A percentile compares a stretch with the other conserved stretches of the same genome.
phyloP scores from a whole-genome alignment of 805 yeast genomes.

The Candida broadrunensis region DNA sequence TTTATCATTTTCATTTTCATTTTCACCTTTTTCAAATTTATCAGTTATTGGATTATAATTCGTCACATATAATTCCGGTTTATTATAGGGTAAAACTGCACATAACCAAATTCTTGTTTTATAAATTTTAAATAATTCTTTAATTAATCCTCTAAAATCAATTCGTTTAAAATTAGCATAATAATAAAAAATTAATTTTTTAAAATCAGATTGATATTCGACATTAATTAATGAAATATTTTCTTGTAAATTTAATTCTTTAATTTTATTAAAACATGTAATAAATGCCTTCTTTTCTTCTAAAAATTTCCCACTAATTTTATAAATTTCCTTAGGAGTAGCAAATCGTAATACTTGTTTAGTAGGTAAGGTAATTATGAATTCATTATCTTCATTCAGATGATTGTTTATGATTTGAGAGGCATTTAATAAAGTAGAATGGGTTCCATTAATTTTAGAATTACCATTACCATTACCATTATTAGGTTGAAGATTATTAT shows the following conservation, averaged over 20 bases:
- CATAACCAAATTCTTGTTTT: conserved; percentile 48
- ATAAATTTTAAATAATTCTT: conserved; percentile 43
- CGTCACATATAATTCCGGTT: conserved; percentile 26
- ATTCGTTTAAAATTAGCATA: conserved; percentile 45
- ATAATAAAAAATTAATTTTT: conserved; percentile 44
- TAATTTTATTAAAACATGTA: conserved; percentile 51
- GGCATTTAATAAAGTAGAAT: conserved; percentile 36
- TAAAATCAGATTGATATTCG: conserved; percentile 44
- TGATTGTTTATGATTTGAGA: conserved; percentile 34
- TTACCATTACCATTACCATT: conserved; percentile 10
- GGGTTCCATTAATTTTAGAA: conserved; percentile 33
- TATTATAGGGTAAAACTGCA: conserved; percentile 42
- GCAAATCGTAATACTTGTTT: conserved; percentile 78
- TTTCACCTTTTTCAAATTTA: conserved; percentile 3
- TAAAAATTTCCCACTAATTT: conserved; percentile 58
- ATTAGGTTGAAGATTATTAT: conserved; percentile 11
- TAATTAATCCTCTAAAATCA: conserved; percentile 42
- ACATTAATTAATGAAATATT: conserved; percentile 42
- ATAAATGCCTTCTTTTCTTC: conserved; percentile 72
- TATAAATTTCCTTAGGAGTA: conserved; percentile 64
- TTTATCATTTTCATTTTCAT: neutral
- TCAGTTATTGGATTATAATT: conserved; percentile 6
- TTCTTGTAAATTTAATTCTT: conserved; percentile 45
- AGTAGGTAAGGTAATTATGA: conserved; percentile 65
- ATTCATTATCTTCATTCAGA: conserved; percentile 54